Base-by-base conservation (phyloP, 1,139 yeast genomes). In the Kodamaea alishanica region DNA sequence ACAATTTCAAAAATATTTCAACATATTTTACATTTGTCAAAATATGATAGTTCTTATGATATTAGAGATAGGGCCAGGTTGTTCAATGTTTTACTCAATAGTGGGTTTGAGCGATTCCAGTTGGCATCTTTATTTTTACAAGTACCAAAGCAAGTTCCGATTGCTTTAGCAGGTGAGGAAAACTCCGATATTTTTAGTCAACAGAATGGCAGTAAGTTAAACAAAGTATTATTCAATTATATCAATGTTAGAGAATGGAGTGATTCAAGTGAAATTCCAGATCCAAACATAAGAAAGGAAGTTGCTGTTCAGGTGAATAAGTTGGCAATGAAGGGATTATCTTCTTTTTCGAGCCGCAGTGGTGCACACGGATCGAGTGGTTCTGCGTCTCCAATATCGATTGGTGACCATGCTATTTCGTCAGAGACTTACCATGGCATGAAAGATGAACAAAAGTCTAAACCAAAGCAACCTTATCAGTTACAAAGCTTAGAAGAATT, bases 401-500 rank as follows among this genome's bases (percentile, higher is more conserved):
- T 47, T 6, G 39, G 58, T 5, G 45, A 43, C 4, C 61, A 55
- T 45, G 56, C 67, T 0, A 49, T 61, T 10, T 57, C 69, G 4
- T 59, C 67, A 1, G 49, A 47, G 23, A 56, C 50, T 8, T 51
- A 48, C 33, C 50, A 46, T 12, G 33, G 35, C 23, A 20, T 22
- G 9, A 6, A 24, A 15, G 30, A 10, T 25, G 38, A 25, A 33
- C 33, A 30, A 24, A 11, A 28, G 32, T 22, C 38, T 26, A 40
- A 38, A 6, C 45, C 54, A 3, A 58, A 54, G 37, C 55, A 77
- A 60, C 50, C 73, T 0, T 66, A 81, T 53, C 77, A 75, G 47
- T 65, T 84, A 35, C 95, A 84, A 60, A 86, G 88, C 43, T 65
- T 89, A 47, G 96, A 89, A 53, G 96, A 89, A 44, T 88, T 88